Percentiles rank a stretch among this genome's conserved stretches.
Evolutionary conservation across 2,329 filamentous ascomycete genomes (phyloP).

Genomic region (Cucurbitaria berberidis): DNA sequence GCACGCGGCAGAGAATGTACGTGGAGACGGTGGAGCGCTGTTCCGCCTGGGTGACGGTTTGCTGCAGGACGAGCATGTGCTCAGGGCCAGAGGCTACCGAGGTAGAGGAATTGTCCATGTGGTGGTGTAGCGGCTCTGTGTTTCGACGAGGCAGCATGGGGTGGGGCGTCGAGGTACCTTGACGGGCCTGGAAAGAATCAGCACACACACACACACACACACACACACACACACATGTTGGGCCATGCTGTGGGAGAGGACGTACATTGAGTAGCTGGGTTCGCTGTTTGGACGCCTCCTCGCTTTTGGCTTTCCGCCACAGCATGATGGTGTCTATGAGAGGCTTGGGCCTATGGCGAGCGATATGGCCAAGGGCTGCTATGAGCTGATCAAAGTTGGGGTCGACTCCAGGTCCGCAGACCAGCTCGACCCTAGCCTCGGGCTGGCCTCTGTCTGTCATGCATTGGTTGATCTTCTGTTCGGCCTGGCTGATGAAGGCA

Average conservation of each 20-base stretch:
- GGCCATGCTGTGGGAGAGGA: not conserved
- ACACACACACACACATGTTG: too few relatives aligned
- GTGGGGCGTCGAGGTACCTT: conserved; percentile 32
- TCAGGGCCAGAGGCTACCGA: conserved; percentile 37
- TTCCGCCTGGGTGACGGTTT: conserved; percentile 79
- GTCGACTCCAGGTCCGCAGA: conserved; percentile 90
- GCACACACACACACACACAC: too few relatives aligned
- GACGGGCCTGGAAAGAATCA: conserved; percentile 38
- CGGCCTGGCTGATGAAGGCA: conserved; percentile 95
- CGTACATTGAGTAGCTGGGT: conserved; percentile 41
- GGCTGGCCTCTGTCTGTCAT: conserved; percentile 79
- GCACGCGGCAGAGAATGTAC: conserved; percentile 90
- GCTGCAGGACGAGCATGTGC: conserved; percentile 60
- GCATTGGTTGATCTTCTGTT: conserved; percentile 91
- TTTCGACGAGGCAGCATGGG: conserved; percentile 44
- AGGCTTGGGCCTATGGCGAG: conserved; percentile 90
- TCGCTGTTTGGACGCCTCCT: conserved; percentile 65
- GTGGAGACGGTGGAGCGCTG: conserved; percentile 92
- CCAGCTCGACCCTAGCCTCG: conserved; percentile 82
- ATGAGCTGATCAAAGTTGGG: conserved; percentile 93
- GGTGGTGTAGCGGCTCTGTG: conserved; percentile 41
- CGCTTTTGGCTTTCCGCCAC: conserved; percentile 95
- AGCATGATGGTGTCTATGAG: conserved; percentile 98
- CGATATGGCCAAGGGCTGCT: conserved; percentile 89
- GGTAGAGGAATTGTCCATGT: conserved; percentile 32